Percentiles rank a stretch among this genome's conserved stretches.
These are phyloP conservation scores for Podaxis sp. DNA, from an alignment of 768 basidiomycete species.

Conservation along the genomic window DNA sequence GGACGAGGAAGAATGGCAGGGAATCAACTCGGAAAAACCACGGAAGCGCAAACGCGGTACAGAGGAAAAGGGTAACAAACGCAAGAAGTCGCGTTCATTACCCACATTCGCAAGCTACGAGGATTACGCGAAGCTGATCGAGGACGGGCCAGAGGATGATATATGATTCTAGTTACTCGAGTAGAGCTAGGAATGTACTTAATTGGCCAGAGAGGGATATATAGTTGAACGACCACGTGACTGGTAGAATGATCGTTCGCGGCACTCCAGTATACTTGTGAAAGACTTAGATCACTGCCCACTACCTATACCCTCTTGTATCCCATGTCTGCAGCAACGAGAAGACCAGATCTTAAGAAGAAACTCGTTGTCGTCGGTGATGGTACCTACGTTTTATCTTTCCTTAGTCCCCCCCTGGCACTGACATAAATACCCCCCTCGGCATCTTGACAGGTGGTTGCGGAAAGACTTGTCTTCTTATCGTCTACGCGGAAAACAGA, in stretches of 20 bases:
- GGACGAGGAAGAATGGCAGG: conserved; percentile 51
- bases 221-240: conserved; percentile 7
- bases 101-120: conserved; percentile 89
- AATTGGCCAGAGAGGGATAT: not conserved
- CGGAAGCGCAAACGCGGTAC: conserved; percentile 35
- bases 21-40: conserved; percentile 32
- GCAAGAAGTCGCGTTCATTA: conserved; percentile 68
- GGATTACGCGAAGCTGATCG: conserved; percentile 83
- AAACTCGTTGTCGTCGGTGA: conserved; percentile 90
- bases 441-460: conserved; percentile 59
- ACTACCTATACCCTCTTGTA: conserved; percentile 24
- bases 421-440: conserved; percentile 12
- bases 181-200: not conserved
- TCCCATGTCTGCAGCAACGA: conserved; percentile 13
- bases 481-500: conserved; percentile 94
- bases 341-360: conserved; percentile 78
- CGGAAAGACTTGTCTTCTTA: conserved; percentile 93
- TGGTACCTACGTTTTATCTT: conserved; percentile 39
- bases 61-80: conserved; percentile 40
- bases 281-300: conserved; percentile 23
- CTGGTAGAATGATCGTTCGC: not conserved
- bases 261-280: conserved; percentile 6
- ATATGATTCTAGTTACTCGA: conserved; percentile 31
- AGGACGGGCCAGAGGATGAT: conserved; percentile 71
- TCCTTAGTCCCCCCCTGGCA: conserved; percentile 20